Conservation (phyloP, 306 rosid species). For the Dicorynia guianensis region DNA sequence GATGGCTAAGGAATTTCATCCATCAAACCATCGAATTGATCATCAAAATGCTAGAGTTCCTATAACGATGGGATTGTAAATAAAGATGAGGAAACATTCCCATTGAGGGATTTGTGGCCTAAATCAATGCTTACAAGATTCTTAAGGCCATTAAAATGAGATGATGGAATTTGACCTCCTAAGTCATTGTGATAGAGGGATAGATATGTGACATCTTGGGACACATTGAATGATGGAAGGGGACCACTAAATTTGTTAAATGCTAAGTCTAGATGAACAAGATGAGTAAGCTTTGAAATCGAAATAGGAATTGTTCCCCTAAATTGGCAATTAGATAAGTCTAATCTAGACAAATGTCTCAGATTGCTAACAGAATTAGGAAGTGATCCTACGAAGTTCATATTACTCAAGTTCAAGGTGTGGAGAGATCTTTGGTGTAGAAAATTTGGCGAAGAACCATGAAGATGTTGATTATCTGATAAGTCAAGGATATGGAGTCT, state of each 20-base stretch:
- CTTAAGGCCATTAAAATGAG: not conserved
- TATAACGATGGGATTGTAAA: constrained; percentile 33
- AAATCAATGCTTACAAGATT: not conserved
- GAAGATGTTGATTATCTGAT: constrained; percentile 29
- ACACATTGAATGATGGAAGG: constrained; percentile 34
- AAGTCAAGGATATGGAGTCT: constrained; percentile 36
- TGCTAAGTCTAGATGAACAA: constrained; percentile 36
- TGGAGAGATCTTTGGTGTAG: constrained; percentile 27
- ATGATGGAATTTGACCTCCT: constrained; percentile 13
- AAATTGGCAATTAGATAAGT: constrained; percentile 33
- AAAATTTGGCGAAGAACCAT: constrained; percentile 46
- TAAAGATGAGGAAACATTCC: not conserved
- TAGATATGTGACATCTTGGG: constrained; percentile 21
- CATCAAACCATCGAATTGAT: constrained; percentile 26
- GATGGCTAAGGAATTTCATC: constrained; percentile 14
- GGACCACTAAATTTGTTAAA: constrained; percentile 33
- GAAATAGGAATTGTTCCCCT: constrained; percentile 36
- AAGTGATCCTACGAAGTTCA: constrained; percentile 43
- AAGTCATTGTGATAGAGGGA: constrained; percentile 31
- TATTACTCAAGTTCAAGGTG: not conserved
- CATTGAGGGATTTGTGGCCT: not conserved
- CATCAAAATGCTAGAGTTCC: constrained; percentile 2
- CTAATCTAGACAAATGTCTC: constrained; percentile 25
- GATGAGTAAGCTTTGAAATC: constrained; percentile 18
- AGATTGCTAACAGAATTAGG: constrained; percentile 34